Conservation (phyloP, 179 eudicot species). For the Heliamphora pulchella region DNA sequence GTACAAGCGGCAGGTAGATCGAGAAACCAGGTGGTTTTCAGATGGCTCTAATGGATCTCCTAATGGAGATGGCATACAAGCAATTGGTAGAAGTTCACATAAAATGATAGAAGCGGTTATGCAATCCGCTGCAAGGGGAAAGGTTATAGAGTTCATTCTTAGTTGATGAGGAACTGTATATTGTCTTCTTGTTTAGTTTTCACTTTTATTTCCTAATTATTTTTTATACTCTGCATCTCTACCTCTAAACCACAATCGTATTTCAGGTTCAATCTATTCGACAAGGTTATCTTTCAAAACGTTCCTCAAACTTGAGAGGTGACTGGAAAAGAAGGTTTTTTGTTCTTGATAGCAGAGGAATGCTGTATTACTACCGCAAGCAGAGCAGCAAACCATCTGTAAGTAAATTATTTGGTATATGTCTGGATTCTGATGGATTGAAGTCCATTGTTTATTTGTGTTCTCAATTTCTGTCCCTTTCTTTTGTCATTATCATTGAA, state of each 20-base stretch:
- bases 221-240: not conserved
- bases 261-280: conserved; percentile 92
- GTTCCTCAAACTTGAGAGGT: conserved; percentile 93
- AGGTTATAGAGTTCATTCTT: conserved; percentile 33
- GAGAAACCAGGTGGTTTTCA: conserved; percentile 79
- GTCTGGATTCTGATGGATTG: not conserved
- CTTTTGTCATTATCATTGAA: conserved; percentile 5
- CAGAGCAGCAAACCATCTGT: conserved; percentile 84
- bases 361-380: conserved; percentile 91
- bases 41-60: conserved; percentile 83
- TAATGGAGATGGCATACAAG: conserved; percentile 85
- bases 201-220: not conserved
- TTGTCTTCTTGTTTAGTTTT: too few species aligned
- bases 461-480: not conserved
- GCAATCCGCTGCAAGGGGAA: conserved; percentile 91
- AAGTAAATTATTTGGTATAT: conserved; percentile 31
- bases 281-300: conserved; percentile 97
- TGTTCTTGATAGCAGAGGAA: conserved; percentile 97
- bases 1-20: conserved; percentile 76
- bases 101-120: conserved; percentile 95
- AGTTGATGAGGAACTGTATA: not conserved
- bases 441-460: not conserved
- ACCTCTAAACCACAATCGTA: not conserved
- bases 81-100: conserved; percentile 91
- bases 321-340: conserved; percentile 99